Evolutionary conservation across 495 filamentous ascomycete genomes (phyloP).

Genomic region (Terfezia claveryi): DNA sequence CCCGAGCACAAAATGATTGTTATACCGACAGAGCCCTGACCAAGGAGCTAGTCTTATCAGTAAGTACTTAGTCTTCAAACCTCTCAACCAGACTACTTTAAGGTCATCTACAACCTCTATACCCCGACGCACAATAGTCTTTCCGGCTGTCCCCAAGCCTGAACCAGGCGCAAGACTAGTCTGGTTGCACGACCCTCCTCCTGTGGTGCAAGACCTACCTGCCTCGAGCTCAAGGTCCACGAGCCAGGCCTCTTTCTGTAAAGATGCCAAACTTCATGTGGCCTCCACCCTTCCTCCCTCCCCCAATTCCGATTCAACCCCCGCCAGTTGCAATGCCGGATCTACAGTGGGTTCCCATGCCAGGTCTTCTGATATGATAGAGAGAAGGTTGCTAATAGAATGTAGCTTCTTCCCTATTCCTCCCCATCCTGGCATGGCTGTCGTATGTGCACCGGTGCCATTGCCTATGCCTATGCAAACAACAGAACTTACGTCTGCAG

Average conservation of each 20-base stretch:
- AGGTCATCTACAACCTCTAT: background rate
- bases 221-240: background rate
- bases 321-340: background rate
- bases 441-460: too few species aligned
- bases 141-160: background rate
- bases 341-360: background rate
- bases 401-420: background rate
- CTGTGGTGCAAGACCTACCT: background rate
- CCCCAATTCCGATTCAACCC: background rate
- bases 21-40: too few species aligned
- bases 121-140: background rate
- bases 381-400: background rate
- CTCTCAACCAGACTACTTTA: too few species aligned
- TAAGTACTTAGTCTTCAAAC: too few species aligned
- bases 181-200: too few species aligned
- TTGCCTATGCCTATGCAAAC: too few species aligned
- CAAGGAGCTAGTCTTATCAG: too few species aligned
- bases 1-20: too few species aligned
- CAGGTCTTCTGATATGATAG: background rate
- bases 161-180: background rate
- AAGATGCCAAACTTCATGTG: background rate
- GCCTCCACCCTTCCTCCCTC: background rate
- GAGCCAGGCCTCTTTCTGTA: background rate
- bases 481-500: background rate
- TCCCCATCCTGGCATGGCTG: background rate